phyloP scores from a whole-genome alignment of 164 flowering plant species.

The Magnolia changhungtana region DNA sequence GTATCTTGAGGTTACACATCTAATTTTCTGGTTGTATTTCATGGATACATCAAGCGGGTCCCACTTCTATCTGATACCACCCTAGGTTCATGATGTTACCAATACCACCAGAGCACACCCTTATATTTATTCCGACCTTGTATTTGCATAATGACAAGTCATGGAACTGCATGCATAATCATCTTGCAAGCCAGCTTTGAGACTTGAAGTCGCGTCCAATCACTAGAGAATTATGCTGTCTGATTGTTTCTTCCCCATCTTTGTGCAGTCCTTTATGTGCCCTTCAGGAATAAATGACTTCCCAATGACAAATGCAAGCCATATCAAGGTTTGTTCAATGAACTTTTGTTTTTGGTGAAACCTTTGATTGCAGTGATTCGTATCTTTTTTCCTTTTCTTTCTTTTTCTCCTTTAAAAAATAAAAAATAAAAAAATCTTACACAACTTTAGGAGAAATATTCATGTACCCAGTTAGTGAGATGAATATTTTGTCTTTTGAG shows the following conservation, averaged over 20 bases:
- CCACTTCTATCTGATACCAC: neutral
- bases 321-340: conserved; percentile 69
- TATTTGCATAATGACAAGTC: neutral
- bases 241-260: conserved; percentile 9
- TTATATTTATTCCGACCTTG: too few relatives aligned
- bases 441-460: neutral
- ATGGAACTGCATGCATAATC: neutral
- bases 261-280: conserved; percentile 91
- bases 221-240: neutral
- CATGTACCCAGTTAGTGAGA: neutral
- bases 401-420: neutral
- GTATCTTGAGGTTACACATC: too few relatives aligned
- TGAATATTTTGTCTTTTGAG: too few relatives aligned
- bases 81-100: neutral
- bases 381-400: too few relatives aligned
- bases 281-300: conserved; percentile 99
- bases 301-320: conserved; percentile 87
- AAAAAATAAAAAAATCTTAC: neutral
- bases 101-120: neutral
- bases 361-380: neutral
- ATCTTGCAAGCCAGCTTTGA: conserved; percentile 3
- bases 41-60: too few relatives aligned
- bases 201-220: neutral
- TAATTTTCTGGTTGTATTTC: too few relatives aligned
- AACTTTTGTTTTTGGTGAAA: neutral